These are phyloP conservation scores for Zygosaccharomyces pseudorouxii DNA, from an alignment of 805 yeast species.

Conservation along the genomic window DNA sequence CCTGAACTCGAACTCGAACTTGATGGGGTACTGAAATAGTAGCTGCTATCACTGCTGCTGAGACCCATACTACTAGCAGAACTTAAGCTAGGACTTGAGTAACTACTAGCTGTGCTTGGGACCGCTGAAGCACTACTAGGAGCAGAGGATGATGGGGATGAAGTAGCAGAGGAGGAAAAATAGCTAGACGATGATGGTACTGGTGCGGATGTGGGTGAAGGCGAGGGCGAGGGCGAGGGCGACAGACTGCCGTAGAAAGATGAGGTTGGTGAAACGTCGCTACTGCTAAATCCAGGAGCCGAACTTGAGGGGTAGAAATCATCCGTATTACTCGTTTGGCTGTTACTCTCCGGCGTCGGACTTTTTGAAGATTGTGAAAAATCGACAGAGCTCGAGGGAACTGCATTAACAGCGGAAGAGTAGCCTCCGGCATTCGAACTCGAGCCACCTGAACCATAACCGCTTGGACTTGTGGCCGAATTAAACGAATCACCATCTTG, in stretches of 20 bases:
- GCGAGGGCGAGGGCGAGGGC: constrained; percentile 6
- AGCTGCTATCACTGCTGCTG: background rate
- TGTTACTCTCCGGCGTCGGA: background rate
- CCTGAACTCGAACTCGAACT: background rate
- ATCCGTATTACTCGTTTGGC: background rate
- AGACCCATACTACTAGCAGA: no score
- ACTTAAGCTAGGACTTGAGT: constrained; percentile 1
- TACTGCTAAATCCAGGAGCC: background rate
- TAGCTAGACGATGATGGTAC: constrained; percentile 1
- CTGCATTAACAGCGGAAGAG: background rate
- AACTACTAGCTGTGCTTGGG: background rate
- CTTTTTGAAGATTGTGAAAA: background rate
- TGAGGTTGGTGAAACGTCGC: constrained; percentile 1
- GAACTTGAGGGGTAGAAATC: constrained; percentile 9
- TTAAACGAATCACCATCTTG: background rate
- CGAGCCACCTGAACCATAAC: background rate
- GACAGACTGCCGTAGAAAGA: constrained; percentile 11
- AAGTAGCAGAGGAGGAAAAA: background rate
- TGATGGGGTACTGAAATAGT: background rate
- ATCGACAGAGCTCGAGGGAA: background rate
- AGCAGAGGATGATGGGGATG: background rate
- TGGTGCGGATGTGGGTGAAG: constrained; percentile 10
- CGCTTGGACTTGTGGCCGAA: background rate
- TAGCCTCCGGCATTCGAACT: background rate
- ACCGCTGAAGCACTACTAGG: background rate